Evolutionary conservation across 1,284 basidiomycete genomes (phyloP).

Genomic region (Rhodotorula sp.): DNA sequence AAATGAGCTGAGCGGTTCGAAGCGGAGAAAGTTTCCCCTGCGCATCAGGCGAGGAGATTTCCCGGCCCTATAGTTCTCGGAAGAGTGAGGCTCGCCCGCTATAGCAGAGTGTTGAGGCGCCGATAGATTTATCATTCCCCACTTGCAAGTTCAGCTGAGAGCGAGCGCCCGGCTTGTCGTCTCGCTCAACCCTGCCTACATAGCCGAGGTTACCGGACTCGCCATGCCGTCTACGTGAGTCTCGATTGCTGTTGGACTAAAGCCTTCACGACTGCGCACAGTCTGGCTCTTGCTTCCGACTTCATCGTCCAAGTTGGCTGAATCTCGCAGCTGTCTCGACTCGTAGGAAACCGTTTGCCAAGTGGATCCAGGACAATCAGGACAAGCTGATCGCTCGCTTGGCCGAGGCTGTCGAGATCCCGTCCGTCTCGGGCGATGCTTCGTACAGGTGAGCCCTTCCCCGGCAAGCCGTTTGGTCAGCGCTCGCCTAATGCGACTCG

Average conservation of each 20-base stretch:
- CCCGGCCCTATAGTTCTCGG: no score
- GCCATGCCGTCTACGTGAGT: neutral
- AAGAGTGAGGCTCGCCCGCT: no score
- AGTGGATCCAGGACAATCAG: slow-evolving; percentile 69
- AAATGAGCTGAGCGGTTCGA: no score
- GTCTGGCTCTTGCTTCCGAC: neutral
- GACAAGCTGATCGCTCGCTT: slow-evolving; percentile 73
- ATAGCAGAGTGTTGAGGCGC: no score
- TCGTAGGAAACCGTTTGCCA: slow-evolving; percentile 28
- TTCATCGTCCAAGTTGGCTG: neutral
- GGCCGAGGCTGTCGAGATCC: slow-evolving; percentile 79
- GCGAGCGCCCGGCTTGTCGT: neutral
- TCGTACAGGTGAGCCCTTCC: slow-evolving; percentile 55
- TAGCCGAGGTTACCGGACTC: neutral
- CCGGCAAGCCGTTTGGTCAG: neutral
- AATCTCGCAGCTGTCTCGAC: neutral
- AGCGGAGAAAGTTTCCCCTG: no score
- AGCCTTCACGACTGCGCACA: neutral
- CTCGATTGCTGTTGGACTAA: neutral
- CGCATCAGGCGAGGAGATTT: no score
- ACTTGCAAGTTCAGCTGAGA: neutral
- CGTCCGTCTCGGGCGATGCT: slow-evolving; percentile 56
- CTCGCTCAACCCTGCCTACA: neutral
- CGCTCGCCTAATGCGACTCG: no score
- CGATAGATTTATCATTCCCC: no score